Base-by-base conservation (phyloP, 164 flowering plant species). In the Cinnamomum micranthum region DNA sequence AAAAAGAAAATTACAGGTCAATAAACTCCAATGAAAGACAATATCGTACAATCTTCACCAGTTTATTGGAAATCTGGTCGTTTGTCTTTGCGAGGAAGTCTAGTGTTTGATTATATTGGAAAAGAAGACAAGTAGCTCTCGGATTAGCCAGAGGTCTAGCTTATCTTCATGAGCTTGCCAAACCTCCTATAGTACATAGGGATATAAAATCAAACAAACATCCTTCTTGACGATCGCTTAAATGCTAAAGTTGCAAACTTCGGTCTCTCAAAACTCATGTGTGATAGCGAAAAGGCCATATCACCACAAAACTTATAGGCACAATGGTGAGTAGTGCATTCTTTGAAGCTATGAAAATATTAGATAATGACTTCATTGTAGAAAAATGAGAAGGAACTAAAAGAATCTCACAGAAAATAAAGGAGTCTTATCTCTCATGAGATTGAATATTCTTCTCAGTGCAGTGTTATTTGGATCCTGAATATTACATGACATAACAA, bases 381-480 rank as follows among this genome's bases (percentile, higher is more conserved):
- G 59, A 17, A 14, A 52, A 52, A 52, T 14, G 19, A 13, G 19
- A 14, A 4, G 59, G 6, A 13, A 17, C 5, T 52, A 52, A 13
- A 17, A 52, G 14, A 13, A 52, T 52, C 59, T 52, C 59, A 52
- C 59, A 52, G 19, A 52, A 52, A 52, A 52, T 13, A 52, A 13
- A 2, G 19, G 4, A 13, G 3, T 14, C 59, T 52, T 15, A 17
- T 15, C 59, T 15, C 59, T 52, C 20, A 13, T 17, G 14, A 13
- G 14, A 52, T 12, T 52, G 59, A 52, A 52, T 52, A 17, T 52
- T 52, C 59, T 52, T 52, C 59, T 3, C 6, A 52, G 3, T 52
- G 59, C 19, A 52, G 59, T 91, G 92, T 22, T 90, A 88, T 77
- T 72, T 90, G 88, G 93, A 90, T 85, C 93, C 90, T 27, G 93